Evolutionary conservation across 2,329 filamentous ascomycete genomes (phyloP).

Genomic region (Daldinia sp.): DNA sequence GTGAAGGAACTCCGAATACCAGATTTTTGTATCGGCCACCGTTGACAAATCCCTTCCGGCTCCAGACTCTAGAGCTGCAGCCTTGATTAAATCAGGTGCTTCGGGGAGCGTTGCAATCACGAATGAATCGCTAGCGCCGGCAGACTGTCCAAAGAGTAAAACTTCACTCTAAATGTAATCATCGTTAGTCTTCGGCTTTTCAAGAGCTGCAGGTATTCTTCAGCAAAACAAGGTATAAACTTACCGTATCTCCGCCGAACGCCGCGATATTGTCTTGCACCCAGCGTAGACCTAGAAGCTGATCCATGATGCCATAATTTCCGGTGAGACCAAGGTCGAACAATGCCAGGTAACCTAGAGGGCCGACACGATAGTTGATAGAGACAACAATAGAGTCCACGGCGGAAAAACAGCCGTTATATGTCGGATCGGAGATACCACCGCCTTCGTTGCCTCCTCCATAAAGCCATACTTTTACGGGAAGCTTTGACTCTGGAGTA

Average conservation of each 20-base stretch:
- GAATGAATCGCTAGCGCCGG: slow-evolving; percentile 40
- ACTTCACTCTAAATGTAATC: slow-evolving; percentile 36
- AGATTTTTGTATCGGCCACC: slow-evolving; percentile 28
- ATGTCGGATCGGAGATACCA: slow-evolving; percentile 38
- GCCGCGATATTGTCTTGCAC: slow-evolving; percentile 55
- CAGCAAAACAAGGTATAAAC: slow-evolving; percentile 2
- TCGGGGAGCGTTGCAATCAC: slow-evolving; percentile 42
- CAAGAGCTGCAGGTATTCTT: not conserved
- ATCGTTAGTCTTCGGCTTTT: not conserved
- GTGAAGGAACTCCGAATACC: slow-evolving; percentile 32
- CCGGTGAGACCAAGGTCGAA: slow-evolving; percentile 53
- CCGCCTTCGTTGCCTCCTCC: slow-evolving; percentile 40
- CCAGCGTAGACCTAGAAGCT: slow-evolving; percentile 58
- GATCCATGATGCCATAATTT: slow-evolving; percentile 61
- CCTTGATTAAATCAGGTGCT: slow-evolving; percentile 35
- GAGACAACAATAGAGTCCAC: slow-evolving; percentile 42
- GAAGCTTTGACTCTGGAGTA: slow-evolving; percentile 34
- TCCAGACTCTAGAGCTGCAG: slow-evolving; percentile 43
- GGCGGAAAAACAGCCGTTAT: slow-evolving; percentile 40
- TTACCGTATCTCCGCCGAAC: slow-evolving; percentile 55
- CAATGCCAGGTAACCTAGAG: slow-evolving; percentile 56
- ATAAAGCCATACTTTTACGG: slow-evolving; percentile 42
- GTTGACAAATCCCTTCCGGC: slow-evolving; percentile 36
- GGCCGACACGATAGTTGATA: slow-evolving; percentile 54
- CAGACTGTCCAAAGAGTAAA: slow-evolving; percentile 43